Base-by-base conservation (phyloP, 805 yeast genomes). In the Lachancea waltii region DNA sequence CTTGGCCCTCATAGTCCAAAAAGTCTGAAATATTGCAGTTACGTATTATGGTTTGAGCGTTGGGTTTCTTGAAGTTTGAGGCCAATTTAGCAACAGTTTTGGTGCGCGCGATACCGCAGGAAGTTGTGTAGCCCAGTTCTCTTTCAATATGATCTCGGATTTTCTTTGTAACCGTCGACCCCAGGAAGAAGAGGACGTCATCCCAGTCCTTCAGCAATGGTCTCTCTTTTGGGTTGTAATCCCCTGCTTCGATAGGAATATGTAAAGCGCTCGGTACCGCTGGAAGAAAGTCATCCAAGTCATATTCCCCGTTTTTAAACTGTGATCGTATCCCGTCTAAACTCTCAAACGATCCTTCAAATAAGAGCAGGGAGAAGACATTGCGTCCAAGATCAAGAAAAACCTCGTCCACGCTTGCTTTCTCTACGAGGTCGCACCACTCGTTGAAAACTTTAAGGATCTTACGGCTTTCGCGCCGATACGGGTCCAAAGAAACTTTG, bases 371-470 rank as follows among this genome's bases (percentile, higher is more conserved):
- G 35, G 55, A 62, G 48, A 73, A 70, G 0, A 85, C 74, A 17
- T 74, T 48, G 26, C 82, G 64, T 0, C 97, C 95, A 28, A 92
- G 58, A 61, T 92, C 97, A 48, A 92, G 47, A 54, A 82, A 92
- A 34, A 87, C 79, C 62, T 92, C 98, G 62, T 92, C 98, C 14
- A 89, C 92, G 62, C 97, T 86, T 0, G 96, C 97, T 62, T 89
- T 89, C 58, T 92, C 95, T 0, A 86, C 85, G 11, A 70, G 49
- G 41, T 76, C 81, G 54, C 90, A 84, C 42, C 70, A 67, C 6
- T 64, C 56, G 40, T 72, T 72, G 50, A 92, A 71, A 0, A 90
- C 63, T 24, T 74, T 67, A 53, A 86, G 68, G 42, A 92, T 79
- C 58, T 82, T 84, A 13, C 95, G 66, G 42, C 92, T 80, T 53